Base-by-base conservation (phyloP, 1,284 basidiomycete genomes). In the Ceratobasidium sp. region DNA sequence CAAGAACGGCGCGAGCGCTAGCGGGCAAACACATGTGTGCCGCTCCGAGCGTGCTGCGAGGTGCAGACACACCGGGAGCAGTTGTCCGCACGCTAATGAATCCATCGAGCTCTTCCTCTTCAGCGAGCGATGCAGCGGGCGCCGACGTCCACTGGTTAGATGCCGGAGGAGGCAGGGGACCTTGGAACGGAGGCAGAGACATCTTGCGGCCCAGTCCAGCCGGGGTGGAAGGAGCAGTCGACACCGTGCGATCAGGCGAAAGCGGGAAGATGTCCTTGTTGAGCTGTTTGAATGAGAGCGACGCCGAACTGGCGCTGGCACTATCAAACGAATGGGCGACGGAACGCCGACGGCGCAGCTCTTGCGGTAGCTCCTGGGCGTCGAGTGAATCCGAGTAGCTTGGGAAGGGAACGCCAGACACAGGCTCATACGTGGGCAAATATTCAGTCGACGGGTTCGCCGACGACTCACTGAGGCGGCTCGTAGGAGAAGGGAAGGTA, bases 151-250 rank as follows among this genome's bases (percentile, higher is more conserved):
- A 59, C 23, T 59, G 57, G 26, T 44, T 71, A 3, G 21, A 28
- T 4, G 54, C 2, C 14, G 57, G 69, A 18, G 44, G 32, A 7
- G 72, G 72, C 13, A 73, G 72, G 21, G 72, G 50, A 26, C 72
- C 72, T 41, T 66, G 62, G 62, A 73, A 73, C 52, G 63, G 72
- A 1, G 72, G 72, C 6, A 73, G 62, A 0, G 72, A 63, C 16
- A 67, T 57, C 43, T 58, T 73, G 54, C 63, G 63, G 6, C 63
- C 63, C 4, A 54, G 28, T 6, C 63, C 63, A 4, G 63, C 63
- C 4, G 63, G 63, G 1, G 63, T 66, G 8, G 54, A 35, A 18
- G 72, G 62, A n/a, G 61, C 52, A 21, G 72, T 63, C 6, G 62
- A 43, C 63, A 49, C 30, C 23, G 63, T 59, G 62, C 43, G 35